Conservation (phyloP, 106 monocot species). For the Phalaenopsis aphrodite region DNA sequence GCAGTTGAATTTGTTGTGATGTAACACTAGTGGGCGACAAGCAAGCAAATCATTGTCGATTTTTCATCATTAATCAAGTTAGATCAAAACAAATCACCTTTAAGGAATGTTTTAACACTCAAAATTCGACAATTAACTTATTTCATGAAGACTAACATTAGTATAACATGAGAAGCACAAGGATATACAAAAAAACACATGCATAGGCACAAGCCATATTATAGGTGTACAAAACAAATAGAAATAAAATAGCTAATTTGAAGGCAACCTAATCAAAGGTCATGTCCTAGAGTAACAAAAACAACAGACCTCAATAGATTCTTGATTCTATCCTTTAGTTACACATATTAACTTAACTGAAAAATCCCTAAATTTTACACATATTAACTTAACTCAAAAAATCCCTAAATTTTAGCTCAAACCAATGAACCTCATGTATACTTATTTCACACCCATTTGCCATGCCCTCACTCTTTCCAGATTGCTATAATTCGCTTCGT, state of each 20-base stretch:
- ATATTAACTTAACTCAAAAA: not conserved
- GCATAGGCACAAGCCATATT: not conserved
- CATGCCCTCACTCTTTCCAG: not conserved
- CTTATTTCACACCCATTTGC: not conserved
- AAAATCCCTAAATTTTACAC: not conserved
- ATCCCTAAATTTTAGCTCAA: not conserved
- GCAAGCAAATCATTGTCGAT: not conserved
- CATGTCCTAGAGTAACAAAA: not conserved
- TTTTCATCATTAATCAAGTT: not conserved
- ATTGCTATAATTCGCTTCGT: not conserved
- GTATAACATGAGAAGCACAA: not conserved
- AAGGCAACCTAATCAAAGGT: not conserved
- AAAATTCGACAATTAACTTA: not conserved
- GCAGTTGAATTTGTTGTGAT: not conserved
- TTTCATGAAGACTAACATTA: not conserved
- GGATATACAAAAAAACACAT: not conserved
- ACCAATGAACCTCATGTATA: not conserved
- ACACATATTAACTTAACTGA: not conserved
- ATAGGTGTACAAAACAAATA: not conserved
- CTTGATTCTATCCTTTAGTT: not conserved
- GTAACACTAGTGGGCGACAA: not conserved
- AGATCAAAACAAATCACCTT: not conserved
- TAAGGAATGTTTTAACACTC: not conserved
- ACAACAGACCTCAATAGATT: not conserved
- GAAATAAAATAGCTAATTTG: not conserved